A percentile compares a stretch with the other conserved stretches of the same genome.
These are phyloP conservation scores for Monosporascus sp. DNA, from an alignment of 2,329 filamentous ascomycete genomes.

Conservation along the genomic window DNA sequence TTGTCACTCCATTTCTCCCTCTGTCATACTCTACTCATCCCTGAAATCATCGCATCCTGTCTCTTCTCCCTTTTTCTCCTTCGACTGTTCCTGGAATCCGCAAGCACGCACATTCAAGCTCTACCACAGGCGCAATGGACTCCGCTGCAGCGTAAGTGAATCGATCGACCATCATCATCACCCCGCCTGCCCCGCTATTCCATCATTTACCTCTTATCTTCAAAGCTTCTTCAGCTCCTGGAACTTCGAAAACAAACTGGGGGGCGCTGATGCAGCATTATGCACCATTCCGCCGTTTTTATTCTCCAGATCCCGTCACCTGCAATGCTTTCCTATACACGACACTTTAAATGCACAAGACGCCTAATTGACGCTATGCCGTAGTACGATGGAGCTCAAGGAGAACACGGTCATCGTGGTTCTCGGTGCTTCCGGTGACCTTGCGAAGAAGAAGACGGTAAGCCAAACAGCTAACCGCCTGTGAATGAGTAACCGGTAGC, in stretches of 20 bases:
- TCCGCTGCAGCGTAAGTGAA: slow-evolving; percentile 25
- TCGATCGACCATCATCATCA: slow-evolving; percentile 6
- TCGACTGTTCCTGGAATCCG: neutral
- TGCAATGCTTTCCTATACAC: neutral
- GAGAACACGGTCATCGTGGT: slow-evolving; percentile 97
- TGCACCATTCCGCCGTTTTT: slow-evolving; percentile 10
- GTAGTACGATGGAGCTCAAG: slow-evolving; percentile 88
- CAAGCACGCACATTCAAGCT: slow-evolving; percentile 6
- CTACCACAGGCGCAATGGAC: slow-evolving; percentile 19
- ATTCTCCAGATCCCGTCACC: neutral
- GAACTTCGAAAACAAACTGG: slow-evolving; percentile 2
- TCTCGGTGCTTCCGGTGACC: slow-evolving; percentile 91
- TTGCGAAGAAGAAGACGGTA: slow-evolving; percentile 99
- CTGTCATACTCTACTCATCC: no score
- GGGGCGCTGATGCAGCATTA: slow-evolving; percentile 7
- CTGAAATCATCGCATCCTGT: neutral
- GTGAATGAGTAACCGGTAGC: slow-evolving; percentile 12
- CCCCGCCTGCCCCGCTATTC: slow-evolving; percentile 28
- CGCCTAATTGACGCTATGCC: slow-evolving; percentile 20
- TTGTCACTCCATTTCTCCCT: no score
- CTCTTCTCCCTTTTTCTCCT: slow-evolving; percentile 6
- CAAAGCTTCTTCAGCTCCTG: slow-evolving; percentile 5
- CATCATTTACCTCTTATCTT: slow-evolving; percentile 15
- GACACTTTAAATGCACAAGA: neutral
- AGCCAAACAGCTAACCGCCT: slow-evolving; percentile 27